Evolutionary conservation across 176 grass and related monocot species (phyloP).

Genomic region (Dactylis glomerata): DNA sequence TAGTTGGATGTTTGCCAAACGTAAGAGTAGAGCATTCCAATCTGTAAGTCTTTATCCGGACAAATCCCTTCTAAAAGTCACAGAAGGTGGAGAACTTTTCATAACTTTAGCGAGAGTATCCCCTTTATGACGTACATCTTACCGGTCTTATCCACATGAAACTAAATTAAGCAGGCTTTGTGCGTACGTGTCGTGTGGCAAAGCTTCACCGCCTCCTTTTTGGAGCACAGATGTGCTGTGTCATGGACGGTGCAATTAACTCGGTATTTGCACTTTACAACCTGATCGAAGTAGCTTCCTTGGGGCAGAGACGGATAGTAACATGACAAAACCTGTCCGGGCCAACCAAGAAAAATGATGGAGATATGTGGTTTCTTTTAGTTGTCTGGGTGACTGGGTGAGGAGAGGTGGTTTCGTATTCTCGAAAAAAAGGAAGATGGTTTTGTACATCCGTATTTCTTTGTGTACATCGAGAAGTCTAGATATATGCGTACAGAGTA

Average conservation of each 20-base stretch:
- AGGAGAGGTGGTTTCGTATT: too few relatives aligned
- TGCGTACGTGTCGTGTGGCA: not conserved
- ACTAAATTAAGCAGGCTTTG: not conserved
- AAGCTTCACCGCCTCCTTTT: not conserved
- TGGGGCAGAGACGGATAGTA: not conserved
- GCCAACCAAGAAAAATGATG: not conserved
- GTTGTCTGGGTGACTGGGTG: not conserved
- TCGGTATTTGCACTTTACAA: slow-evolving; percentile 10
- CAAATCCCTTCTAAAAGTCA: too few relatives aligned
- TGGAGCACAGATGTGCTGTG: not conserved
- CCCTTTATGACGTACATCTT: too few relatives aligned
- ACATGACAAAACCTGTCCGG: not conserved
- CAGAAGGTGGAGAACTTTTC: too few relatives aligned
- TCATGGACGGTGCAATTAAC: slow-evolving; percentile 1
- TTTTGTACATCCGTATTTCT: not conserved
- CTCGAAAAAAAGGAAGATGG: too few relatives aligned
- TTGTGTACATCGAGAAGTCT: too few relatives aligned
- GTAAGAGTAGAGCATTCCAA: too few relatives aligned
- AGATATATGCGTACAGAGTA: too few relatives aligned
- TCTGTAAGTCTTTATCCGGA: too few relatives aligned
- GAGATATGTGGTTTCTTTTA: not conserved
- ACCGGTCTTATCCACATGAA: not conserved
- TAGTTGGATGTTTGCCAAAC: too few relatives aligned
- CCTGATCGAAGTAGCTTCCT: not conserved
- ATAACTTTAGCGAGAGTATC: too few relatives aligned